Base-by-base conservation (phyloP, 768 basidiomycete species). In the Mrakia frigida region DNA sequence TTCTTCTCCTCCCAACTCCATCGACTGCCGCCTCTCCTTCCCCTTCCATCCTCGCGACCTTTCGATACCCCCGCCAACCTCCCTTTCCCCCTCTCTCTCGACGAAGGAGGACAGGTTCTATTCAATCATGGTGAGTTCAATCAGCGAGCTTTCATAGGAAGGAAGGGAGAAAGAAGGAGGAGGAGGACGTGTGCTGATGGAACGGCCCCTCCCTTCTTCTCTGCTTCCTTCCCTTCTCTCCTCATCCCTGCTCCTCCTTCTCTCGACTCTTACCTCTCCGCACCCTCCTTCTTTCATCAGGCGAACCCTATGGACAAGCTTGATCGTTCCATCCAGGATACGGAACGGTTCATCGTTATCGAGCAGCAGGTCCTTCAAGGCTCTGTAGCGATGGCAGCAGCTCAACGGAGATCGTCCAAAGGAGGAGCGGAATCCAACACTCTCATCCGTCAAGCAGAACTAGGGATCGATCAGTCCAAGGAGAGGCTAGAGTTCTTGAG, bases 281-380 rank as follows among this genome's bases (percentile, higher is more conserved):
- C 3, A 28, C n/a, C 31, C 61, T n/a, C 28, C n/a, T n/a, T n/a
- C n/a, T n/a, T 33, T 39, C 33, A 6, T 5, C 52, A 71, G 74
- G 67, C 67, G 18, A 50, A 16, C 60, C 35, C 75, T 25, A 76
- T 59, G 70, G 76, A 77, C 37, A 78, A 78, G 69, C 72, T 78
- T 41, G 77, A 78, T 41, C 65, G 69, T 23, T 73, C 71, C 6
- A 78, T 78, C 35, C 63, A 46, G 39, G 77, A 78, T 43, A 78
- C 77, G 25, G 73, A 74, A 68, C 72, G 71, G 46, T 78, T 78
- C 73, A 78, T 78, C 67, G 46, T 61, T 37, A 78, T 78, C 60
- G 77, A 78, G 65, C 72, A 70, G 37, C 71, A 73, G 63, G 50
- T 78, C 67, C 77, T 78, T 2, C 73, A 74, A 46, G 77, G 72